Evolutionary conservation across 2,329 filamentous ascomycete genomes (phyloP).

Genomic region (Neobulgaria alba): DNA sequence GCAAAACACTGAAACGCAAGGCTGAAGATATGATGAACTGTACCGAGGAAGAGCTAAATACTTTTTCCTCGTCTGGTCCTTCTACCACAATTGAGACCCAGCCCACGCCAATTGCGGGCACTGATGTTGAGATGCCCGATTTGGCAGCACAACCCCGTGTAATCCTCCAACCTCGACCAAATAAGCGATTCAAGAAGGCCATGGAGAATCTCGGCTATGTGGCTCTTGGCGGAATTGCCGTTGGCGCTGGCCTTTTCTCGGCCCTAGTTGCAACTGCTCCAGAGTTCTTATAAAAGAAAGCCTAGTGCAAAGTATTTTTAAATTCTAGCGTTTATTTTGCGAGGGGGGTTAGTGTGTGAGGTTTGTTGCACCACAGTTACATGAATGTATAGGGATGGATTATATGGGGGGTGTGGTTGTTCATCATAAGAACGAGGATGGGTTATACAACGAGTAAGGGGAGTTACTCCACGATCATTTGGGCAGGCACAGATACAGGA

Average conservation of each 20-base stretch:
- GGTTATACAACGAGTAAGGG: no score
- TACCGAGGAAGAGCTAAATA: constrained; percentile 20
- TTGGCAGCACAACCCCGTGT: neutral
- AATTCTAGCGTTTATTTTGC: no score
- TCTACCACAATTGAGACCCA: neutral
- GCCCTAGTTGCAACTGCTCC: constrained; percentile 32
- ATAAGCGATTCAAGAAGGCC: constrained; percentile 25
- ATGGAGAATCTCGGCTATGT: constrained; percentile 24
- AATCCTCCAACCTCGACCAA: constrained; percentile 14
- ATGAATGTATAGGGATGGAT: no score
- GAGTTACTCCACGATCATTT: no score
- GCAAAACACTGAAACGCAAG: constrained; percentile 22
- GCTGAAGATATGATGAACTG: constrained; percentile 24
- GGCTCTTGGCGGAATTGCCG: constrained; percentile 30
- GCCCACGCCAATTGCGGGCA: neutral
- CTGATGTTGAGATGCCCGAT: neutral
- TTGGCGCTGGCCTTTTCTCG: constrained; percentile 30
- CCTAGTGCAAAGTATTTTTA: no score
- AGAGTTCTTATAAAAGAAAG: constrained; percentile 21
- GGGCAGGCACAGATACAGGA: no score
- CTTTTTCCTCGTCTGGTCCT: constrained; percentile 10
- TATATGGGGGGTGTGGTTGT: no score
- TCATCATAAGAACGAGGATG: no score
- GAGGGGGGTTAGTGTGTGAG: no score
- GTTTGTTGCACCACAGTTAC: no score